Conservation (phyloP, 306 rosid genomes). For the Vigna nakashimae region DNA sequence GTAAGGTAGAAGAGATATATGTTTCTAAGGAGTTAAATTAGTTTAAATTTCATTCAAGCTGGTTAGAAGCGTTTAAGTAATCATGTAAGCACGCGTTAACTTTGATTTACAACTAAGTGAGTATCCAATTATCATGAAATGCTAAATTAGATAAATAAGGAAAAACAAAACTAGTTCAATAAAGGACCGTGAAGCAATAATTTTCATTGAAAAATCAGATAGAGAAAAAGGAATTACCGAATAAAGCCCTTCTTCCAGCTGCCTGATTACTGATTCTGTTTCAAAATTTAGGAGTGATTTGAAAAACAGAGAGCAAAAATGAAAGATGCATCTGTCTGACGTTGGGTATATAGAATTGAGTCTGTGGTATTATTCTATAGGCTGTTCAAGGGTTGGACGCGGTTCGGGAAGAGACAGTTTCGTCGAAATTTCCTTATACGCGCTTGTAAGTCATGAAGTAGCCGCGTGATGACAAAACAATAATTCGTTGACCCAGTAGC, state of each 20-base stretch:
- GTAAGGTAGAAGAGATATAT: background rate
- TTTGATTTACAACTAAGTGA: background rate
- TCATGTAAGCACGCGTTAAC: background rate
- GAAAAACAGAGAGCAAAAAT: background rate
- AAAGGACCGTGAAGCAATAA: too few species aligned
- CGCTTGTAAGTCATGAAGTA: too few species aligned
- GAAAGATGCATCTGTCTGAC: background rate
- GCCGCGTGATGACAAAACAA: too few species aligned
- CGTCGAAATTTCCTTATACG: too few species aligned
- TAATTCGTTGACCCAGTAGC: too few species aligned
- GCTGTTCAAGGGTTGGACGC: too few species aligned
- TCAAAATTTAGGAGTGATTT: background rate
- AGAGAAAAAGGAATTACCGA: background rate
- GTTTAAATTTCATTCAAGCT: background rate
- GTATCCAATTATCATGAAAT: background rate
- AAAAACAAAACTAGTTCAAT: too few species aligned
- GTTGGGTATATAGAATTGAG: too few species aligned
- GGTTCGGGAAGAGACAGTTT: too few species aligned
- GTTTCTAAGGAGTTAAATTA: background rate
- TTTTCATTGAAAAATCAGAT: background rate
- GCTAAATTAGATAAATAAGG: background rate
- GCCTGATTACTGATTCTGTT: background rate
- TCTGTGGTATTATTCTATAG: too few species aligned
- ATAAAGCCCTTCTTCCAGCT: background rate
- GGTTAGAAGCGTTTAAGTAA: background rate